Conservation (phyloP, 345 rosid species). For the Balakata baccata region DNA sequence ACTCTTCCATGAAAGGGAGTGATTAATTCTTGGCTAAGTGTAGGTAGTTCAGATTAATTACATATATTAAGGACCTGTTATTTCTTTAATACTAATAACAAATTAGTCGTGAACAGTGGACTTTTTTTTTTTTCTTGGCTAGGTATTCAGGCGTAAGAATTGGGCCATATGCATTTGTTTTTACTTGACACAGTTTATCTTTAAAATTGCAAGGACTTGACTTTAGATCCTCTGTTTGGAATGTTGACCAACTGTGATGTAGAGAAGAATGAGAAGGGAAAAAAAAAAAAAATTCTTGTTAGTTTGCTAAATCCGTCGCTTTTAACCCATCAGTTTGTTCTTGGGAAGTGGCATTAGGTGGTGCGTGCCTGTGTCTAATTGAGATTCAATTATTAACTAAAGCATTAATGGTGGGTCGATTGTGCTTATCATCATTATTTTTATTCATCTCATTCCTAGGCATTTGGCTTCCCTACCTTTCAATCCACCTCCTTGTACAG, state of each 20-base stretch:
- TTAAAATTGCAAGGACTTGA: conserved; percentile 21
- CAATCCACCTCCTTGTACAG: no score
- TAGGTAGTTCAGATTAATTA: neutral
- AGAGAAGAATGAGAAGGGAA: neutral
- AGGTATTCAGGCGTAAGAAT: neutral
- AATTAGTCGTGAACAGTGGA: neutral
- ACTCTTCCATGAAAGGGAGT: conserved; percentile 6
- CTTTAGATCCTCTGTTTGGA: conserved; percentile 27
- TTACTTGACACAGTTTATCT: neutral
- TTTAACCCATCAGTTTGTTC: conserved; percentile 7
- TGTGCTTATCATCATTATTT: neutral
- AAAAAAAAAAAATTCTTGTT: neutral
- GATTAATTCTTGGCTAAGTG: neutral
- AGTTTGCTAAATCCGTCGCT: no score
- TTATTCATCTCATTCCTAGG: neutral
- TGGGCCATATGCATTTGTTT: conserved; percentile 2
- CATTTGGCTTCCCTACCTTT: neutral
- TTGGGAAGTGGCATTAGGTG: conserved; percentile 19
- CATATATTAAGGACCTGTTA: neutral
- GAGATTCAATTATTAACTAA: conserved; percentile 7
- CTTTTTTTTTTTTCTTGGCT: no score
- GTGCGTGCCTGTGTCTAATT: conserved; percentile 3
- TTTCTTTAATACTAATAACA: neutral
- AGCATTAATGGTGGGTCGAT: neutral
- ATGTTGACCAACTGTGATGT: conserved; percentile 12